Evolutionary conservation across 495 filamentous ascomycete genomes (phyloP).

Genomic region (Tuber indicum): DNA sequence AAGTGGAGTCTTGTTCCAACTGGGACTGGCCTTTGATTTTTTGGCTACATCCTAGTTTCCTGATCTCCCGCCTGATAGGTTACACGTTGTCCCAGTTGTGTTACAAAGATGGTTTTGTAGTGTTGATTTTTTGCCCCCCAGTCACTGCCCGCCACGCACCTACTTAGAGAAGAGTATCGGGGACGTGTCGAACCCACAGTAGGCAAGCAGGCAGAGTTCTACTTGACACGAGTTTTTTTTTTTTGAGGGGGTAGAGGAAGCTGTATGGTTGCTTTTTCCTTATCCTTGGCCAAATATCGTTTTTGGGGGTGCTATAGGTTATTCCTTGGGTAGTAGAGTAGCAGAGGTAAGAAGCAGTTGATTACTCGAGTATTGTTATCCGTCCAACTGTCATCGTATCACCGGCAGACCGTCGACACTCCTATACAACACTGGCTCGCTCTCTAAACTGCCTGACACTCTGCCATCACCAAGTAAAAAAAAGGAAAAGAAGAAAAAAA

Average conservation of each 20-base stretch:
- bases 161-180: not conserved
- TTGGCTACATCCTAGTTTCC: not conserved
- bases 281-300: not conserved
- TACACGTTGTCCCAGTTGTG: slow-evolving; percentile 5
- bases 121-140: not conserved
- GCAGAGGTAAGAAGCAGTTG: not conserved
- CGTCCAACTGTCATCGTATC: not conserved
- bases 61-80: not conserved
- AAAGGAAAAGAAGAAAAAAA: not conserved
- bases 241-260: not conserved
- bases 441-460: not conserved
- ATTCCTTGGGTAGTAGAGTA: not conserved
- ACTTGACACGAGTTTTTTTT: not conserved
- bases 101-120: slow-evolving; percentile 1
- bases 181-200: not conserved
- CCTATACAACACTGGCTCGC: not conserved
- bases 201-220: not conserved
- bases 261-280: not conserved
- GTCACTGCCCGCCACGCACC: not conserved
- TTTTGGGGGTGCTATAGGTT: slow-evolving; percentile 1
- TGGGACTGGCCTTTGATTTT: not conserved
- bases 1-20: not conserved
- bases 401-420: not conserved
- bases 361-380: not conserved
- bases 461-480: not conserved